Evolutionary conservation across 1,284 basidiomycete species (phyloP), one percentile per base, ranked within the genome.

Genomic region (Neotropicomus parvogracilis): DNA sequence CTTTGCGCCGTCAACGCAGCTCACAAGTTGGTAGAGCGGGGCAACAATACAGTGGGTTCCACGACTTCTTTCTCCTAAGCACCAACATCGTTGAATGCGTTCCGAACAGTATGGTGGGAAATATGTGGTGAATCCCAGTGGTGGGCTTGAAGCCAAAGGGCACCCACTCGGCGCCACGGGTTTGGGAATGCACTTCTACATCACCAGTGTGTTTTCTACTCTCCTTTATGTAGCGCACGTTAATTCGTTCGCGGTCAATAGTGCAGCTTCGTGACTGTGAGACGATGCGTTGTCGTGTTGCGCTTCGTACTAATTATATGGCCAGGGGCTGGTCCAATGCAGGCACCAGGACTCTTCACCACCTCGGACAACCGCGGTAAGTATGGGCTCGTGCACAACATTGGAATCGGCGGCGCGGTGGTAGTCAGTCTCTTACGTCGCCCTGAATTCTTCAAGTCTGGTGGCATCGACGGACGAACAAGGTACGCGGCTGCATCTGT

Each of bases 141-240:
- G 91, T 29, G 91, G 91, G 0, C 75, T 94, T 27, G 89, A 93
- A 64, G 87, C 88, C 28, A 93, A 92, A 64, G 91, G 91, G 2
- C 86, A 90, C 63, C 89, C 89, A 3, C 74, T 92, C 17, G 90
- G 91, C 35, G 91, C 90, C 2, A 91, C 88, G 7, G 91, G 91
- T 1, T 68, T 93, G 14, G 90, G 87, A 29, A 92, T 91, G 88
- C 85, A 90, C 63, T 91, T 90, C 66, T 93, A 91, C 64, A 87
- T 93, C 54, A 78, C 83, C 55, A 87, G 84, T 83, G 64, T 56
- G 82, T 74, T 56, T 9, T 57, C 59, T n/a, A 3, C 33, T 24
- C 17, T 36, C 35, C 8, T 6, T 10, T 11, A 17, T 14, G 19
- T 12, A 24, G 17, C 43, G 0, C 27, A 21, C 20, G 17, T 24